A percentile compares a stretch with the other conserved stretches of the same genome.
phyloP scores from a whole-genome alignment of 179 eudicot species.

The Beta corolliflora region DNA sequence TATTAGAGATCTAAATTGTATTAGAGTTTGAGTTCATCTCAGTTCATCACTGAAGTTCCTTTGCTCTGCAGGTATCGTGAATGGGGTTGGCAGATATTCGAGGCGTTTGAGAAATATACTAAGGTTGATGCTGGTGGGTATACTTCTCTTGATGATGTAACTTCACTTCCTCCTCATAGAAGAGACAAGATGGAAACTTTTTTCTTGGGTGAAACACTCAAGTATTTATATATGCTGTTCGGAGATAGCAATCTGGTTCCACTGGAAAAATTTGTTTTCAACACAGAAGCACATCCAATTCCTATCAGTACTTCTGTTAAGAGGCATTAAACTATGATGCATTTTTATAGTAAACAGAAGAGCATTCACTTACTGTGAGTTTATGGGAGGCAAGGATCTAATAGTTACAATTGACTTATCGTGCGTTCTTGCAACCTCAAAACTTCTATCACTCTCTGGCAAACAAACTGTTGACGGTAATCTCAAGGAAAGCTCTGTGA shows the following conservation, averaged over 20 bases:
- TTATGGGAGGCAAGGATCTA: not conserved
- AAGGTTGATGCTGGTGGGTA: constrained; percentile 91
- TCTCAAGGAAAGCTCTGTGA: not conserved
- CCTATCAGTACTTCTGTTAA: constrained; percentile 46
- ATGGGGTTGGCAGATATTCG: constrained; percentile 97
- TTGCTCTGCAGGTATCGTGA: constrained; percentile 75
- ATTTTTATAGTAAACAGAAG: not conserved
- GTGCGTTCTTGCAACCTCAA: not conserved
- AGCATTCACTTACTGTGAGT: not conserved
- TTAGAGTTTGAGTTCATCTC: not conserved
- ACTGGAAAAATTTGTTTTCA: constrained; percentile 78
- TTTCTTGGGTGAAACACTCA: constrained; percentile 93
- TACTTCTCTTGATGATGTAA: constrained; percentile 89
- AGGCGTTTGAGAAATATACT: constrained; percentile 91
- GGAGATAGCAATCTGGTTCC: constrained; percentile 57
- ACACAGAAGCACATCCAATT: constrained; percentile 95
- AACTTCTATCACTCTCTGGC: not conserved
- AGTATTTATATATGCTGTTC: constrained; percentile 77
- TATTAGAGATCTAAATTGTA: not conserved
- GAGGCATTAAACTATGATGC: constrained; percentile 32
- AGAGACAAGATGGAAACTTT: constrained; percentile 99
- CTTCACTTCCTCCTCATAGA: constrained; percentile 67
- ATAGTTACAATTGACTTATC: not conserved
- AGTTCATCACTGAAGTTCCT: constrained; percentile 7
- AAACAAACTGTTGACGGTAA: not conserved